Evolutionary conservation across 2,329 filamentous ascomycete genomes (phyloP), one percentile per base, ranked within the genome.

Genomic region (Verticillium nonalfalfae): DNA sequence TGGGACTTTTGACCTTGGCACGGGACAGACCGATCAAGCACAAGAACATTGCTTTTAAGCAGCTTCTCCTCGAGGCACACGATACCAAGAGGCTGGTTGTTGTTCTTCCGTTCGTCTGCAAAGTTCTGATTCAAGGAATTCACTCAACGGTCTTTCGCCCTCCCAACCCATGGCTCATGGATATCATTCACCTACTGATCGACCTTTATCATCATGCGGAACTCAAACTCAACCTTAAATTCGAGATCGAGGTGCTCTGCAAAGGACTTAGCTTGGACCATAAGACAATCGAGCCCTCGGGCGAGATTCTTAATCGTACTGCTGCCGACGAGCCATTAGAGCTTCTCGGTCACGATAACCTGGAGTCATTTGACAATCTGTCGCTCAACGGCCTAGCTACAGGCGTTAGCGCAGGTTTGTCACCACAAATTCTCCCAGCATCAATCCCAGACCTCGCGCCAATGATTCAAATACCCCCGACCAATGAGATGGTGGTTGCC

Each of bases 121-220:
- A 97, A 75, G 92, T 97, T 5, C 79, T 99, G 26, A 85, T 90
- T 26, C 93, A 97, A 72, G 93, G 93, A 21, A 87, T 86, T 40
- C 85, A 87, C 58, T 98, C 95, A 0, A 90, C 89, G 13, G 89
- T 98, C 10, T 99, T 99, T 78, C 90, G 88, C 61, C 93, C 94
- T 11, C 95, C 95, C 1, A 99, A 99, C 69, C 95, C 95, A 1
- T 99, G 95, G 95, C 75, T 97, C 55, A 96, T 97, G 90, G 95
- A 99, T 69, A 95, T 99, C 60, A 86, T 99, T 60, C 86, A 91
- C 65, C 81, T 98, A 7, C 82, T 99, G 39, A 91, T 97, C 68
- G 96, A 99, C 71, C 82, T 99, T 4, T 99, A 99, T 70, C 90
- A 97, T 70, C 90, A 90, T 69, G 92, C 91, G 14, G 94, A 97